Evolutionary conservation across 2,329 filamentous ascomycete species (phyloP).

Genomic region (Fusarium euwallaceae): DNA sequence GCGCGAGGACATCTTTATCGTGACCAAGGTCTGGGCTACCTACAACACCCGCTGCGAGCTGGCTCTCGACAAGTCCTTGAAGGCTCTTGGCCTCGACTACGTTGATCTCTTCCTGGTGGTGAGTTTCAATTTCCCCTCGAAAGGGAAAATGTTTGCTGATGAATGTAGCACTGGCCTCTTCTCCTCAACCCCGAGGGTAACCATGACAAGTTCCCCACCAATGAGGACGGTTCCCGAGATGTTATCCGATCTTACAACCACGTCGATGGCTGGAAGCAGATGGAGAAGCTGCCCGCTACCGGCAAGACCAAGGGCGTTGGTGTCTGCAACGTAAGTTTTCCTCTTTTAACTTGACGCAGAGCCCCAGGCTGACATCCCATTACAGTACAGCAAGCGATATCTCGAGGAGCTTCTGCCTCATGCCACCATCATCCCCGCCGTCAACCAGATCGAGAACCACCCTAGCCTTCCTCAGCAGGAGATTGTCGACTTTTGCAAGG

Average conservation of each 20-base stretch:
- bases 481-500: slow-evolving; percentile 76
- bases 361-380: slow-evolving; percentile 3
- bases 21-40: slow-evolving; percentile 88
- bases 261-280: slow-evolving; percentile 81
- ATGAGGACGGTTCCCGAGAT: slow-evolving; percentile 79
- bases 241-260: slow-evolving; percentile 78
- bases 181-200: slow-evolving; percentile 85
- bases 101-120: slow-evolving; percentile 82
- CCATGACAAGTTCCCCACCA: slow-evolving; percentile 81
- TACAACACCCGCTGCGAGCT: slow-evolving; percentile 79
- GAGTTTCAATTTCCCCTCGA: slow-evolving; percentile 34
- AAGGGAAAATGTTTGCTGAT: not conserved
- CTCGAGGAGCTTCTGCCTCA: slow-evolving; percentile 67
- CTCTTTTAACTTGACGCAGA: not conserved
- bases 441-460: slow-evolving; percentile 83
- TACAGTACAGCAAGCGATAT: slow-evolving; percentile 67
- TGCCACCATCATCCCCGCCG: slow-evolving; percentile 69
- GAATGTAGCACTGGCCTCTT: slow-evolving; percentile 78
- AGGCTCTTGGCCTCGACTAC: slow-evolving; percentile 81
- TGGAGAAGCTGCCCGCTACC: slow-evolving; percentile 74
- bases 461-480: slow-evolving; percentile 79
- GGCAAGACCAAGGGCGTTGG: slow-evolving; percentile 69
- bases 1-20: slow-evolving; percentile 85
- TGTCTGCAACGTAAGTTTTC: slow-evolving; percentile 63
- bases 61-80: slow-evolving; percentile 79